phyloP scores from a whole-genome alignment of 2,329 filamentous ascomycete species.

The Xylariaceae sp. region DNA sequence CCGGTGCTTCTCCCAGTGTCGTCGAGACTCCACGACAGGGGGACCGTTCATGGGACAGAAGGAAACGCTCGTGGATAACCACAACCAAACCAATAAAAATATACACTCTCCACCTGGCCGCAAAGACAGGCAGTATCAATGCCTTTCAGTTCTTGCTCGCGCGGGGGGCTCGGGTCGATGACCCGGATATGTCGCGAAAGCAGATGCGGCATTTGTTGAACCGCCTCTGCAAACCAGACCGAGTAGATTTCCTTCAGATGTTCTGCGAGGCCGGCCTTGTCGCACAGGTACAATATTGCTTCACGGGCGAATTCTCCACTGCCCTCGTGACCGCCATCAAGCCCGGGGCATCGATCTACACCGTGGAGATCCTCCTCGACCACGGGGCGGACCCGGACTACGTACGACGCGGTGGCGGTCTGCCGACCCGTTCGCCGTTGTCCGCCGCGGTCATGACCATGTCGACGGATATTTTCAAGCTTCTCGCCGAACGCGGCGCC shows the following conservation, averaged over 20 bases:
- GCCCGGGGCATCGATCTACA: not conserved
- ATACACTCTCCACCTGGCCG: not conserved
- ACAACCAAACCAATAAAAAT: no score
- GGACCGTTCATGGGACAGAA: no score
- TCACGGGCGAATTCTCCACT: not conserved
- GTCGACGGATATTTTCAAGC: not conserved
- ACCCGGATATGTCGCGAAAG: not conserved
- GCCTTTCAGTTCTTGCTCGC: not conserved
- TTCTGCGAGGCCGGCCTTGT: not conserved
- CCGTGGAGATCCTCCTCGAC: not conserved
- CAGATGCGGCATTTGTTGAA: not conserved
- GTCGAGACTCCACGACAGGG: no score
- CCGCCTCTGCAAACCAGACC: not conserved
- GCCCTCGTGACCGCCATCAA: not conserved
- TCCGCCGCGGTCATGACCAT: not conserved
- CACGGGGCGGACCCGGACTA: not conserved
- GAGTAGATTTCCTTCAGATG: not conserved
- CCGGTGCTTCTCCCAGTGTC: no score
- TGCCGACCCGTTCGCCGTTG: not conserved
- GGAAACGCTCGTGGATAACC: no score
- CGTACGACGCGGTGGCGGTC: no score
- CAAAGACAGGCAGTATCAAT: not conserved
- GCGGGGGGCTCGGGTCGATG: not conserved
- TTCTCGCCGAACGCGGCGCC: not conserved
- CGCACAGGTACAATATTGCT: not conserved